A percentile compares a stretch with the other conserved stretches of the same genome.
phyloP scores from a whole-genome alignment of 2,329 filamentous ascomycete genomes.

The Pochonia chlamydosporia region DNA sequence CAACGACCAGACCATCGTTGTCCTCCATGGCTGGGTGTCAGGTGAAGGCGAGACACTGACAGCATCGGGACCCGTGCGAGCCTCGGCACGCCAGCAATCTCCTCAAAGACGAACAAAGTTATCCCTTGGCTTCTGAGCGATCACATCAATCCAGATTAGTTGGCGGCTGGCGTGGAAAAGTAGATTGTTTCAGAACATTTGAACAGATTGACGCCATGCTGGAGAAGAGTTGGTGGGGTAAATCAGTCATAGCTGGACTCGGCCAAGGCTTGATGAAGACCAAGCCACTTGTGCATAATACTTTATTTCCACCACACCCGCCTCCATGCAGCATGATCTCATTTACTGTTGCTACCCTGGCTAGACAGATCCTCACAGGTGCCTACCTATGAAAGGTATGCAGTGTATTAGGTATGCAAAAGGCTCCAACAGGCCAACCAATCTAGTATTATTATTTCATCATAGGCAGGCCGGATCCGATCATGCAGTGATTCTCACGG shows the following conservation, averaged over 20 bases:
- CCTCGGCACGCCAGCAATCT: conserved; percentile 2
- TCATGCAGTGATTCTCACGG: no score
- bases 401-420: no score
- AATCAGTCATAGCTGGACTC: neutral
- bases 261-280: neutral
- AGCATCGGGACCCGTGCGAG: conserved; percentile 26
- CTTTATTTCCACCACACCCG: neutral
- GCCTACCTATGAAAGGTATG: no score
- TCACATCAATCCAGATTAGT: neutral
- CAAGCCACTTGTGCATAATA: neutral
- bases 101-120: neutral
- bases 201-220: no score
- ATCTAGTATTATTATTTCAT: no score
- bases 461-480: no score
- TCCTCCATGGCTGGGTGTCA: conserved; percentile 44
- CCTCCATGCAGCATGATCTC: neutral
- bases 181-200: neutral
- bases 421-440: no score
- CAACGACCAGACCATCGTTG: conserved; percentile 56
- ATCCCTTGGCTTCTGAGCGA: neutral
- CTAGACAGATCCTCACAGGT: no score
- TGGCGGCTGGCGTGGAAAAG: neutral
- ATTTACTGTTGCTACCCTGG: no score
- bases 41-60: conserved; percentile 20
- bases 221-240: neutral